Evolutionary conservation across 148 eudicot genomes (phyloP).

Genomic region (Camellia sinensis): DNA sequence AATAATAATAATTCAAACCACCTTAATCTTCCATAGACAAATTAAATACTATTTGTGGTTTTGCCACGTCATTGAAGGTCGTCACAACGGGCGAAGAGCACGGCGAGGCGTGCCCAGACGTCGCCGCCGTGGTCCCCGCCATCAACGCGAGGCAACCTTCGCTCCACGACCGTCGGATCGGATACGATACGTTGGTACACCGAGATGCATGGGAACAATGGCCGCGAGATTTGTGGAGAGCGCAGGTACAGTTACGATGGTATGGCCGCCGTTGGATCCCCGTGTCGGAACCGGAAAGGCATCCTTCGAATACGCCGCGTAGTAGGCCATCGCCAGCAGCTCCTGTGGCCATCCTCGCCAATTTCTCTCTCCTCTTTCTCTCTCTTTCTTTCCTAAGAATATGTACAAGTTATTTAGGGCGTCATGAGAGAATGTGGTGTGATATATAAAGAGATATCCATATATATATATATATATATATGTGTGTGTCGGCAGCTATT

Average conservation of each 20-base stretch:
- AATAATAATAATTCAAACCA: too few relatives aligned
- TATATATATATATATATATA: too few relatives aligned
- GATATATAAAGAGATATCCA: not conserved
- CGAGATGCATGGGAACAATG: conserved; percentile 23
- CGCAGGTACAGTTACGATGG: conserved; percentile 50
- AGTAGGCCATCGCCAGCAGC: conserved; percentile 38
- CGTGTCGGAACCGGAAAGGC: conserved; percentile 35
- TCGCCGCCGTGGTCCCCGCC: not conserved
- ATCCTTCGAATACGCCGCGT: conserved; percentile 38
- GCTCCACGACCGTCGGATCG: conserved; percentile 53
- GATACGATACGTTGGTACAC: conserved; percentile 36
- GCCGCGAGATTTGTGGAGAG: conserved; percentile 36
- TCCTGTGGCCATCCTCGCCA: conserved; percentile 35
- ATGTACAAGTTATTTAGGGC: not conserved
- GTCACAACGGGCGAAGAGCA: conserved; percentile 10
- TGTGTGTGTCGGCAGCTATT: too few relatives aligned
- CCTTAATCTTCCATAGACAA: not conserved
- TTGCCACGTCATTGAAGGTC: not conserved
- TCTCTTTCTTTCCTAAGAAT: not conserved
- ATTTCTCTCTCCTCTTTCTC: not conserved
- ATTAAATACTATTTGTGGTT: not conserved
- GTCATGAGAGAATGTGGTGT: not conserved
- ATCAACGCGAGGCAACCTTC: conserved; percentile 34
- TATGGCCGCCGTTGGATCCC: conserved; percentile 37
- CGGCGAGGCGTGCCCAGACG: conserved; percentile 19